phyloP scores from a whole-genome alignment of 495 filamentous ascomycete species.

The Friedmanniomyces simplex region DNA sequence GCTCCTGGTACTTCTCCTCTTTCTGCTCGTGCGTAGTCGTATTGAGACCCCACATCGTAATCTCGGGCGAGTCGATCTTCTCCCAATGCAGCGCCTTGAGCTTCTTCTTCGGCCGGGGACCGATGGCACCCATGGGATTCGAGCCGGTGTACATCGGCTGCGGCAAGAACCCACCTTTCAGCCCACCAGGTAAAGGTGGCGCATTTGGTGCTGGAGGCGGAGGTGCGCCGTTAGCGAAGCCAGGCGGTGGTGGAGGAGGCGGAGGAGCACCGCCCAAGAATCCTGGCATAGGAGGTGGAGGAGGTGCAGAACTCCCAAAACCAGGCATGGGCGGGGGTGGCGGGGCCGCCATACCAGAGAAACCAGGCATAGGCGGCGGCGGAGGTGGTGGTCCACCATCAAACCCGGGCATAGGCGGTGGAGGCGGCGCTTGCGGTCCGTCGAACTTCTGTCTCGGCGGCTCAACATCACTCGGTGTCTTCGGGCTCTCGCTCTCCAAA shows the following conservation, averaged over 20 bases:
- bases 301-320: conserved; percentile 35
- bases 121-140: conserved; percentile 34
- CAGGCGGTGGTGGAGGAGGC: conserved; percentile 37
- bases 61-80: conserved; percentile 87
- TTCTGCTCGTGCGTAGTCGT: conserved; percentile 69
- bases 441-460: conserved; percentile 30
- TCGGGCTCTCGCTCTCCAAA: conserved; percentile 57
- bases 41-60: conserved; percentile 90
- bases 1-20: conserved; percentile 89
- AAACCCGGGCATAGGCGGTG: conserved; percentile 34
- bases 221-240: conserved; percentile 34
- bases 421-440: conserved; percentile 37
- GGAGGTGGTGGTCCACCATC: conserved; percentile 37
- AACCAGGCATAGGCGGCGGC: conserved; percentile 36
- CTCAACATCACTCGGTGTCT: conserved; percentile 55
- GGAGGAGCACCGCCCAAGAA: conserved; percentile 30
- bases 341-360: conserved; percentile 24
- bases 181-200: conserved; percentile 33
- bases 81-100: conserved; percentile 99
- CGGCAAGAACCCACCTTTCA: conserved; percentile 34
- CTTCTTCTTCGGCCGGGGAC: conserved; percentile 92
- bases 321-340: conserved; percentile 35
- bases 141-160: conserved; percentile 16
- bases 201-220: conserved; percentile 27
- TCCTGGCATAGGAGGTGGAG: conserved; percentile 34